Evolutionary conservation across 257 asterid species (phyloP).

Genomic region (Galeopsis tetrahit): DNA sequence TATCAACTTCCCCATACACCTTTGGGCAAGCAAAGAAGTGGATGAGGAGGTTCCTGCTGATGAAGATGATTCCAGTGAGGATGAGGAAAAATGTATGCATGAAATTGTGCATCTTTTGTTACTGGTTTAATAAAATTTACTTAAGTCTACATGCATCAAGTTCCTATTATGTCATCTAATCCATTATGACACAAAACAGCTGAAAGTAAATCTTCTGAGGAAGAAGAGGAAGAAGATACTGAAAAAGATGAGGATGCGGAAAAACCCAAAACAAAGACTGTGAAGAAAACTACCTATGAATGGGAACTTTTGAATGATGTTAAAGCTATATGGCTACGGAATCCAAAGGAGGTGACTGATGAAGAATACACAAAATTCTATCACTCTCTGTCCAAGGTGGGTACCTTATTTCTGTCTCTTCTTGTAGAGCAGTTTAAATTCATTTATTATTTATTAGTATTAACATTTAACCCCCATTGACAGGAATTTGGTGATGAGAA

Average conservation of each 20-base stretch:
- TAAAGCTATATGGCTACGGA: slow-evolving; percentile 93
- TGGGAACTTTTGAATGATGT: slow-evolving; percentile 96
- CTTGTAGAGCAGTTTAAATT: not conserved
- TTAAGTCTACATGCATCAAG: not conserved
- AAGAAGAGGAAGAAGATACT: slow-evolving; percentile 70
- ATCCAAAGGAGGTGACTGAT: slow-evolving; percentile 87
- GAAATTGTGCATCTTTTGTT: slow-evolving; percentile 18
- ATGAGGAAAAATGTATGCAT: slow-evolving; percentile 66
- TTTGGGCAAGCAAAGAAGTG: slow-evolving; percentile 84
- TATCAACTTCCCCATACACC: slow-evolving; percentile 74
- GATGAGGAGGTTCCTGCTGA: slow-evolving; percentile 92
- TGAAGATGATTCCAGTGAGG: slow-evolving; percentile 74
- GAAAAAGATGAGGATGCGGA: slow-evolving; percentile 76
- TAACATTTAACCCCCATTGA: slow-evolving; percentile 25
- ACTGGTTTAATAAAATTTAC: slow-evolving; percentile 2
- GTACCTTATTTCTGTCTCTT: slow-evolving; percentile 3
- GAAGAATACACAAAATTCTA: slow-evolving; percentile 89
- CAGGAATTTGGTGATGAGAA: slow-evolving; percentile 88
- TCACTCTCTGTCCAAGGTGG: slow-evolving; percentile 87
- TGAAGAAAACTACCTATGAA: slow-evolving; percentile 79
- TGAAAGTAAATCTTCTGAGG: slow-evolving; percentile 71
- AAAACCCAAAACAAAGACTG: slow-evolving; percentile 78
- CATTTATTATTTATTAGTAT: not conserved
- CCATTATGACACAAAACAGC: slow-evolving; percentile 48
- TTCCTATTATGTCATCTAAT: slow-evolving; percentile 3